Conservation (phyloP, 2,329 filamentous ascomycete genomes). For the Monosporascus sp. region DNA sequence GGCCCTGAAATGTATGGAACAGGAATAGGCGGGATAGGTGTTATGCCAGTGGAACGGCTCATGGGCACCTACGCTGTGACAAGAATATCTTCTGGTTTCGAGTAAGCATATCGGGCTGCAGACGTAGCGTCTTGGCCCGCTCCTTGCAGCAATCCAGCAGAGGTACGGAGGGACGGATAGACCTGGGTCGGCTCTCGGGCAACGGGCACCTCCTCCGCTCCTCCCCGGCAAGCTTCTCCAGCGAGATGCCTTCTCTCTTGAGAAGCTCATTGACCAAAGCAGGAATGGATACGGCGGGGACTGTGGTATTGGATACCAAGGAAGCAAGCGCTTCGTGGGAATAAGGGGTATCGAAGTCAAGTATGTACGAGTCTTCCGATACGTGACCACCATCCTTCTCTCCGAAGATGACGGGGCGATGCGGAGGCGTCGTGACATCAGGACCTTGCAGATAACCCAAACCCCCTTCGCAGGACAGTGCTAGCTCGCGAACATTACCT, state of each 20-base stretch:
- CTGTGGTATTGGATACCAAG: conserved; percentile 1
- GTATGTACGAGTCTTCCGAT: neutral
- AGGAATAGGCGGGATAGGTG: no score
- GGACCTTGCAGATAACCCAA: conserved; percentile 63
- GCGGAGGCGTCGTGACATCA: conserved; percentile 44
- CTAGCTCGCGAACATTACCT: conserved; percentile 54
- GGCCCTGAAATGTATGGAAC: no score
- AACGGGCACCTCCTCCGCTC: conserved; percentile 4
- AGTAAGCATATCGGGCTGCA: conserved; percentile 53
- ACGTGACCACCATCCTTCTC: conserved; percentile 5
- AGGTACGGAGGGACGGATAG: neutral
- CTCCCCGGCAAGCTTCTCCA: conserved; percentile 1
- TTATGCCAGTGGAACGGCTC: no score
- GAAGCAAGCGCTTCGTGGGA: conserved; percentile 4
- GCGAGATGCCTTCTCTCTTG: neutral
- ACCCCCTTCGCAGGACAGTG: conserved; percentile 61
- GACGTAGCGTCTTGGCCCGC: conserved; percentile 22
- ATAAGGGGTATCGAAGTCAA: conserved; percentile 1
- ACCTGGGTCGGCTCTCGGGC: neutral
- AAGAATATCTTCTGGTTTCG: conserved; percentile 64
- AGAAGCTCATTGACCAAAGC: neutral
- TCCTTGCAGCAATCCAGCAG: neutral
- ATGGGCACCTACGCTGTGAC: conserved; percentile 41
- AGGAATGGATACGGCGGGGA: neutral
- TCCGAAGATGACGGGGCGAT: conserved; percentile 31